A percentile compares a stretch with the other conserved stretches of the same genome.
These are phyloP conservation scores for Cladophialophora immunda DNA, from an alignment of 2,329 filamentous ascomycete species.

Conservation along the genomic window DNA sequence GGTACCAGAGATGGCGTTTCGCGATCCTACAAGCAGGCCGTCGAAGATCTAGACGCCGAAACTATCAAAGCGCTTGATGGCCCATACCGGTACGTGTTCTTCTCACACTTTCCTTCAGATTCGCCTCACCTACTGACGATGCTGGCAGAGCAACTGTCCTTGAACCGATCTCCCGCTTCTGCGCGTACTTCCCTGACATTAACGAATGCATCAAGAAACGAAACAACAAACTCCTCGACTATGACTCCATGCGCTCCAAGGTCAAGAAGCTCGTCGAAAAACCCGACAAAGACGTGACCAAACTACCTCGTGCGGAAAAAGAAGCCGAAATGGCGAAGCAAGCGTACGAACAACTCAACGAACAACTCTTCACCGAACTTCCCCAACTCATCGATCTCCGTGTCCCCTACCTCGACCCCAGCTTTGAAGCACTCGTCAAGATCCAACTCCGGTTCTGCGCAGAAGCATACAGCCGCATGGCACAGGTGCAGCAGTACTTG, in stretches of 20 bases:
- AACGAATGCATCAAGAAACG: conserved; percentile 99
- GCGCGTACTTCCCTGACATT: conserved; percentile 97
- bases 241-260: conserved; percentile 92
- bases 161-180: conserved; percentile 94
- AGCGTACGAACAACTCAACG: conserved; percentile 96
- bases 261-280: conserved; percentile 98
- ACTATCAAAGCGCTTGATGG: conserved; percentile 98
- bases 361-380: conserved; percentile 90
- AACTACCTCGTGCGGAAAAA: conserved; percentile 94
- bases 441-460: conserved; percentile 98
- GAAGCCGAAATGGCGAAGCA: conserved; percentile 93
- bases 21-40: conserved; percentile 96
- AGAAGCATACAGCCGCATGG: conserved; percentile 97
- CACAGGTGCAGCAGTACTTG: conserved; percentile 97
- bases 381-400: conserved; percentile 96
- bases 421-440: conserved; percentile 97
- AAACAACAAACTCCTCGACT: conserved; percentile 97
- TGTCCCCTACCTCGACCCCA: conserved; percentile 95
- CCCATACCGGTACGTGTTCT: conserved; percentile 74
- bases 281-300: conserved; percentile 97
- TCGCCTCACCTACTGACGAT: conserved; percentile 2
- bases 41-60: conserved; percentile 96
- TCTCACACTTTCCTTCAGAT: neutral
- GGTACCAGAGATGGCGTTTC: conserved; percentile 95
- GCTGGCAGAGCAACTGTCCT: conserved; percentile 79